A percentile compares a stretch with the other conserved stretches of the same genome.
phyloP scores from a whole-genome alignment of 1,284 basidiomycete species.

The Ceratobasidium papillatum region DNA sequence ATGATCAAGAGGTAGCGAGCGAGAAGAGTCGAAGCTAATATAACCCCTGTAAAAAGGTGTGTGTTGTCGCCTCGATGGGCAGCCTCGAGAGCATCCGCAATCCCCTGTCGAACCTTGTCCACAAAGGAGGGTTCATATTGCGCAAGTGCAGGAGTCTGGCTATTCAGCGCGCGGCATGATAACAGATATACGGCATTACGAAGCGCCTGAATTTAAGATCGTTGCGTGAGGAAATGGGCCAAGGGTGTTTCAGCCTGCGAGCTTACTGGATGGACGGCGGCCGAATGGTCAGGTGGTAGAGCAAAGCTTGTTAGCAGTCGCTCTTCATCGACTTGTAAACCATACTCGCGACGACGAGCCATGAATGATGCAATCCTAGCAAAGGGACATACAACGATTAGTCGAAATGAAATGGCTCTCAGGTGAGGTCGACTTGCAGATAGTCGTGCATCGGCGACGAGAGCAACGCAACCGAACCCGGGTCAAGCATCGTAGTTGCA shows the following conservation, averaged over 20 bases:
- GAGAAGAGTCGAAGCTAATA: conserved; percentile 17
- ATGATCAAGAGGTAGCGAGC: conserved; percentile 35
- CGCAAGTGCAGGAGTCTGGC: conserved; percentile 13
- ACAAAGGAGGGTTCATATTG: conserved; percentile 30
- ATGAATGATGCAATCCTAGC: conserved; percentile 25
- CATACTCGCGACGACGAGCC: conserved; percentile 35
- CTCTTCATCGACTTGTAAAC: conserved; percentile 23
- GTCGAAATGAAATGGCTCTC: not conserved
- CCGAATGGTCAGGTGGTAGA: conserved; percentile 26
- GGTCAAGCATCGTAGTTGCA: conserved; percentile 1
- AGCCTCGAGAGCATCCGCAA: conserved; percentile 21
- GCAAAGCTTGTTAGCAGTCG: conserved; percentile 26
- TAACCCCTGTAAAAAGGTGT: conserved; percentile 16
- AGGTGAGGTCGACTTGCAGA: not conserved
- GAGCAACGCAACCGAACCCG: conserved; percentile 7
- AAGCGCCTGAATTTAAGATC: conserved; percentile 4
- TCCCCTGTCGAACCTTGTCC: conserved; percentile 30
- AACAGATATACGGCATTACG: conserved; percentile 31
- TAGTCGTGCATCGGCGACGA: conserved; percentile 36
- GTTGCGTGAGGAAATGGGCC: not conserved
- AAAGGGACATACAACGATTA: not conserved
- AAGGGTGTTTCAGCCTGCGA: not conserved
- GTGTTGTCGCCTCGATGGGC: conserved; percentile 8
- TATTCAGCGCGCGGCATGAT: conserved; percentile 20
- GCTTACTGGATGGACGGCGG: conserved; percentile 24